These are phyloP conservation scores for Myriosclerotinia scirpicola DNA, from an alignment of 2,329 filamentous ascomycete species.

Conservation along the genomic window DNA sequence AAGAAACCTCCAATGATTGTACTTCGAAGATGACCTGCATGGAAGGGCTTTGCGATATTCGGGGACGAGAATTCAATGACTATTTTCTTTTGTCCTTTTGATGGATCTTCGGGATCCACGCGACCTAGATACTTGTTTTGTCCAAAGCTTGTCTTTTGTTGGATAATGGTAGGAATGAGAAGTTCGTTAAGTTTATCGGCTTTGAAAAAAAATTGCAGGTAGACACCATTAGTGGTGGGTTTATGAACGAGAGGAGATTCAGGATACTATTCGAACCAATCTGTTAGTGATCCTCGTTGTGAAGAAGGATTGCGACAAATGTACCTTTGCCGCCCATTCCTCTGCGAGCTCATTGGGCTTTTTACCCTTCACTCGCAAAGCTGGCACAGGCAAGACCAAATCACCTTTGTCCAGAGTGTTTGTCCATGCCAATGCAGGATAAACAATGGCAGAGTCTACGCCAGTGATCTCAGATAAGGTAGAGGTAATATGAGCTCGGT, in stretches of 20 bases:
- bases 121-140: conserved; percentile 60
- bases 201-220: conserved; percentile 80
- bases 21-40: conserved; percentile 71
- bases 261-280: conserved; percentile 56
- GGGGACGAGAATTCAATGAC: conserved; percentile 83
- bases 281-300: conserved; percentile 23
- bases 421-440: conserved; percentile 76
- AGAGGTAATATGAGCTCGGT: conserved; percentile 72
- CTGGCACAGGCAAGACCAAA: conserved; percentile 73
- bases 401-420: conserved; percentile 79
- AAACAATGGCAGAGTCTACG: conserved; percentile 69
- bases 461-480: conserved; percentile 68
- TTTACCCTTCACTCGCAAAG: conserved; percentile 72
- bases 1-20: conserved; percentile 76
- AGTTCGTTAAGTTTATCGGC: conserved; percentile 62
- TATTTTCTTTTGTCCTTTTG: conserved; percentile 49
- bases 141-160: conserved; percentile 61
- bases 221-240: conserved; percentile 65
- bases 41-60: conserved; percentile 83
- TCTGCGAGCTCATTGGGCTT: conserved; percentile 62
- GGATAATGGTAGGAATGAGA: conserved; percentile 68
- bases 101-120: conserved; percentile 60
- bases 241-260: conserved; percentile 70
- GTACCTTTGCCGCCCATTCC: conserved; percentile 62
- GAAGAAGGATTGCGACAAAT: conserved; percentile 1